Conservation (phyloP, 352 stramenopile genomes). For the Phytophthora palmivora region DNA sequence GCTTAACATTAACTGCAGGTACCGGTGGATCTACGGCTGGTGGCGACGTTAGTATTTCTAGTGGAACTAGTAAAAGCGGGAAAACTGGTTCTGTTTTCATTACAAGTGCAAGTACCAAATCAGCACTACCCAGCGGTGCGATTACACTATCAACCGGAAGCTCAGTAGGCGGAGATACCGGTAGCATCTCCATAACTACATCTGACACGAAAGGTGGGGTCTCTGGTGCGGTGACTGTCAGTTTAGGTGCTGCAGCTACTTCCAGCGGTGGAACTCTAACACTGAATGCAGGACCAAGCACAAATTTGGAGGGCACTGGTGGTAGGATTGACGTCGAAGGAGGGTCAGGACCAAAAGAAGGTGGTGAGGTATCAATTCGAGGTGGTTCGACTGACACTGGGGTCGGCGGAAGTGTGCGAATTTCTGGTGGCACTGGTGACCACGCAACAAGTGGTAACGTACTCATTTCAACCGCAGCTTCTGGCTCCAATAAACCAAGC, state of each 20-base stretch:
- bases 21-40: slow-evolving; percentile 19
- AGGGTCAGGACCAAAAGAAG: slow-evolving; percentile 21
- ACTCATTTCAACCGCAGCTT: slow-evolving; percentile 18
- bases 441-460: slow-evolving; percentile 32
- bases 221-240: slow-evolving; percentile 39
- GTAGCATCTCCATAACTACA: slow-evolving; percentile 40
- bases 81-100: slow-evolving; percentile 37
- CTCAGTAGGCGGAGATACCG: slow-evolving; percentile 37
- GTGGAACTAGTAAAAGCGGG: slow-evolving; percentile 28
- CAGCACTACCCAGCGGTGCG: slow-evolving; percentile 35
- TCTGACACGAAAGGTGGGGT: slow-evolving; percentile 35
- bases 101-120: slow-evolving; percentile 28
- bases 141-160: slow-evolving; percentile 39
- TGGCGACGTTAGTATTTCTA: slow-evolving; percentile 30
- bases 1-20: slow-evolving; percentile 28
- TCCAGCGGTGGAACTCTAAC: slow-evolving; percentile 32
- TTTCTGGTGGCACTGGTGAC: slow-evolving; percentile 36
- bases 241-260: slow-evolving; percentile 34
- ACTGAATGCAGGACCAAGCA: slow-evolving; percentile 35
- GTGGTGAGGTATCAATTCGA: slow-evolving; percentile 35
- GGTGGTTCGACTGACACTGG: slow-evolving; percentile 29
- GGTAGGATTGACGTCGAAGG: slow-evolving; percentile 31
- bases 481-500: slow-evolving; percentile 22
- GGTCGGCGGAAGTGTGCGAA: slow-evolving; percentile 24
- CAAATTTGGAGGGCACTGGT: slow-evolving; percentile 30